A percentile compares a stretch with the other conserved stretches of the same genome.
Conservation (phyloP, 352 stramenopile species). For the Phytophthora pini region DNA sequence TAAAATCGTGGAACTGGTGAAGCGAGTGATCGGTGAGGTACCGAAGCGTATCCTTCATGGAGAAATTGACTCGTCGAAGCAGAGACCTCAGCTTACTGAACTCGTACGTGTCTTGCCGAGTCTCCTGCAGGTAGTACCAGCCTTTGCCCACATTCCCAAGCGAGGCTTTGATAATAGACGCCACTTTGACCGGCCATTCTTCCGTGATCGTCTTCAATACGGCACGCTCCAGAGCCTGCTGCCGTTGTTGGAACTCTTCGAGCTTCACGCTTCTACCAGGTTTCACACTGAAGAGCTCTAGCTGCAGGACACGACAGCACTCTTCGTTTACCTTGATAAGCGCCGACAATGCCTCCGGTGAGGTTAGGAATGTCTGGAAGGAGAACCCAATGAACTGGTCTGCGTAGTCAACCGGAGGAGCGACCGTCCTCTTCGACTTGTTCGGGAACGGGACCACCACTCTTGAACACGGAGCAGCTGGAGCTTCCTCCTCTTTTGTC, state of each 20-base stretch:
- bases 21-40: conserved; percentile 79
- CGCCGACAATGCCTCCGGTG: conserved; percentile 69
- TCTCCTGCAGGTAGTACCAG: conserved; percentile 89
- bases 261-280: conserved; percentile 76
- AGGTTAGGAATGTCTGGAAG: conserved; percentile 88
- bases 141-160: conserved; percentile 83
- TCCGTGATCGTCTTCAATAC: conserved; percentile 85
- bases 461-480: conserved; percentile 44
- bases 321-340: conserved; percentile 89
- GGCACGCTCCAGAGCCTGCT: conserved; percentile 71
- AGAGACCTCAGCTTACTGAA: conserved; percentile 87
- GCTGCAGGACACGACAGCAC: conserved; percentile 79
- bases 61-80: conserved; percentile 77
- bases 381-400: conserved; percentile 90
- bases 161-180: conserved; percentile 69
- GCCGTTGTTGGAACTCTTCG: conserved; percentile 87
- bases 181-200: conserved; percentile 82
- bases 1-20: conserved; percentile 75
- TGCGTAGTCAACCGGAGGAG: conserved; percentile 78
- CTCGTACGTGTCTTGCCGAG: conserved; percentile 86
- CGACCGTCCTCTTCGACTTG: conserved; percentile 36
- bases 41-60: conserved; percentile 85
- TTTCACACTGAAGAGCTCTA: conserved; percentile 86
- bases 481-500: conserved; percentile 47
- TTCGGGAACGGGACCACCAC: conserved; percentile 36